Conservation (phyloP, 441 rosid genomes). For the Gossypium gossypioides region DNA sequence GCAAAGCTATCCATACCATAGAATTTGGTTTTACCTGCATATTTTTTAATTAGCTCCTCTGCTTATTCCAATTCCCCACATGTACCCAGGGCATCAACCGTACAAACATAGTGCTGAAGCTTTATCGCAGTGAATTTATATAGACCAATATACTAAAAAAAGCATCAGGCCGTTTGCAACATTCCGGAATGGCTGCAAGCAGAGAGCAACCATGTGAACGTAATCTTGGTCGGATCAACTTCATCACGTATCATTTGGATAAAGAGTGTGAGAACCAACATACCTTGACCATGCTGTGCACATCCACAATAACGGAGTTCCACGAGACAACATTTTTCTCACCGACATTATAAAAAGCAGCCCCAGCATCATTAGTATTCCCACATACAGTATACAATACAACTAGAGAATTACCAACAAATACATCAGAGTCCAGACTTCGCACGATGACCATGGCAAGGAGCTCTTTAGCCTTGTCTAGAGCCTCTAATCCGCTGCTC, state of each 20-base stretch:
- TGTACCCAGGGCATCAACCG: slow-evolving; percentile 48
- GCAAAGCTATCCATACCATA: slow-evolving; percentile 44
- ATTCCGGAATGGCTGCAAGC: slow-evolving; percentile 51
- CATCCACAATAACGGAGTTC: slow-evolving; percentile 46
- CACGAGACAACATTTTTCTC: slow-evolving; percentile 53
- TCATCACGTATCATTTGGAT: slow-evolving; percentile 49
- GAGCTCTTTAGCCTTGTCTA: slow-evolving; percentile 51
- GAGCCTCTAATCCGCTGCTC: slow-evolving; percentile 49
- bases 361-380: slow-evolving; percentile 31
- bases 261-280: slow-evolving; percentile 41
- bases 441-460: slow-evolving; percentile 42
- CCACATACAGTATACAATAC: slow-evolving; percentile 61
- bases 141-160: slow-evolving; percentile 29
- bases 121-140: slow-evolving; percentile 19
- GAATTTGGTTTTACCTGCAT: slow-evolving; percentile 38
- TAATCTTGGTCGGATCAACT: slow-evolving; percentile 44
- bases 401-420: slow-evolving; percentile 59
- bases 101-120: slow-evolving; percentile 45
- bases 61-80: slow-evolving; percentile 42
- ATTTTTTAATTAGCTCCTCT: slow-evolving; percentile 31
- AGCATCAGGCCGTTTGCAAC: slow-evolving; percentile 33
- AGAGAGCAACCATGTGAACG: slow-evolving; percentile 48
- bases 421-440: slow-evolving; percentile 41
- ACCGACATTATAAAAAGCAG: slow-evolving; percentile 29
- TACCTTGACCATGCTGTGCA: slow-evolving; percentile 60